Evolutionary conservation across 805 yeast genomes (phyloP).

Genomic region (Blastobotrys americana): DNA sequence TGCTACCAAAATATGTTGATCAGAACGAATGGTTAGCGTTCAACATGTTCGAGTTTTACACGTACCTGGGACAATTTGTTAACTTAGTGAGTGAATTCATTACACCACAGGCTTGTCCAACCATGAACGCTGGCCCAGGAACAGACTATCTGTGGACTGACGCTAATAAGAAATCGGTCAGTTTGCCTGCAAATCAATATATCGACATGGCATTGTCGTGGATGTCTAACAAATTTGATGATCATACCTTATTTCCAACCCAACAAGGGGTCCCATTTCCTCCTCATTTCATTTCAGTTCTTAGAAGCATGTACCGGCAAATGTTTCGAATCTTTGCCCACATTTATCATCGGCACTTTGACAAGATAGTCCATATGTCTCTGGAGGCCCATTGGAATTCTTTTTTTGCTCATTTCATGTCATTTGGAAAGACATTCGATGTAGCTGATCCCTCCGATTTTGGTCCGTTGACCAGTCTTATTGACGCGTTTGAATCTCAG

Average conservation of each 20-base stretch:
- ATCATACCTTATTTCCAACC: slow-evolving; percentile 87
- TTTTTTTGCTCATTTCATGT: slow-evolving; percentile 87
- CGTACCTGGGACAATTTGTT: slow-evolving; percentile 78
- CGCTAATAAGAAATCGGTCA: slow-evolving; percentile 67
- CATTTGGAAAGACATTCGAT: slow-evolving; percentile 77
- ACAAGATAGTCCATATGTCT: slow-evolving; percentile 81
- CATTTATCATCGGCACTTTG: slow-evolving; percentile 90
- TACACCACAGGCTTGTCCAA: slow-evolving; percentile 81
- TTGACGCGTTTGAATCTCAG: slow-evolving; percentile 73
- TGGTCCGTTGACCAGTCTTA: slow-evolving; percentile 68
- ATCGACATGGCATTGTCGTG: slow-evolving; percentile 87
- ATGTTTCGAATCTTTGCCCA: slow-evolving; percentile 96
- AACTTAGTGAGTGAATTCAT: slow-evolving; percentile 88
- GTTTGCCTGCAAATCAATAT: slow-evolving; percentile 87
- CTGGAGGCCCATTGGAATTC: slow-evolving; percentile 98
- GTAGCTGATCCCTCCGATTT: slow-evolving; percentile 73
- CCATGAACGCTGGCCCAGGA: slow-evolving; percentile 93
- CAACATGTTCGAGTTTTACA: slow-evolving; percentile 82
- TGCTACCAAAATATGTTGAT: slow-evolving; percentile 90
- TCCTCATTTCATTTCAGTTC: slow-evolving; percentile 69
- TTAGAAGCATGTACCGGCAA: slow-evolving; percentile 81
- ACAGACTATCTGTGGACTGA: slow-evolving; percentile 90
- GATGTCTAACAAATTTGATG: slow-evolving; percentile 82
- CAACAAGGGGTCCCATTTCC: slow-evolving; percentile 85
- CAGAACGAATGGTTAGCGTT: slow-evolving; percentile 93